These are phyloP conservation scores for Gaultheria prostrata DNA, from an alignment of 148 eudicot genomes.

Conservation along the genomic window DNA sequence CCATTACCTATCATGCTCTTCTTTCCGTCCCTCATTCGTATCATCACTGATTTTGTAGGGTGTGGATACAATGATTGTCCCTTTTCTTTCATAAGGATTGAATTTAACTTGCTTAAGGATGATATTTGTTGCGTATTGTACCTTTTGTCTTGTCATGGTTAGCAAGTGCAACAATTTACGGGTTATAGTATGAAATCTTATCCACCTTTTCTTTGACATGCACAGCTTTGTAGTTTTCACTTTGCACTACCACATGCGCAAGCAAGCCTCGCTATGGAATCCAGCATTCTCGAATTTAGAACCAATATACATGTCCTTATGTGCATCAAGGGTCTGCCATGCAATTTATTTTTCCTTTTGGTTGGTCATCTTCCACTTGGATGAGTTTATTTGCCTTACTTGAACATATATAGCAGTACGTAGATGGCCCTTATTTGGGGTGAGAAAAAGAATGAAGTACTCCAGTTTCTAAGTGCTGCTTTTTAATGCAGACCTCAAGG, in stretches of 20 bases:
- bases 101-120: not conserved
- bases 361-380: not conserved
- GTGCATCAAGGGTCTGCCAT: not conserved
- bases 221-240: slow-evolving; percentile 14
- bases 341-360: not conserved
- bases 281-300: not conserved
- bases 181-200: slow-evolving; percentile 29
- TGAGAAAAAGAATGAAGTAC: not conserved
- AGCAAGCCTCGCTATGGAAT: not conserved
- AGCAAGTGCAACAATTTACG: not conserved
- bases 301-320: not conserved
- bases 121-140: not conserved
- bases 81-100: not conserved
- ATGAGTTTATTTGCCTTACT: not conserved
- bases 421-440: not conserved
- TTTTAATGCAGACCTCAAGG: slow-evolving; percentile 21
- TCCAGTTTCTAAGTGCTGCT: not conserved
- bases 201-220: too few relatives aligned
- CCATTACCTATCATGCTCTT: not conserved
- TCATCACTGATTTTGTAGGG: not conserved
- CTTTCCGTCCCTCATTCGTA: not conserved
- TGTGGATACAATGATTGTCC: not conserved
- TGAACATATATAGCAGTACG: not conserved
- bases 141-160: not conserved
- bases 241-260: not conserved